Evolutionary conservation across 2,329 filamentous ascomycete species (phyloP), one percentile per base, ranked within the genome.

Genomic region (Penicillium sp.): DNA sequence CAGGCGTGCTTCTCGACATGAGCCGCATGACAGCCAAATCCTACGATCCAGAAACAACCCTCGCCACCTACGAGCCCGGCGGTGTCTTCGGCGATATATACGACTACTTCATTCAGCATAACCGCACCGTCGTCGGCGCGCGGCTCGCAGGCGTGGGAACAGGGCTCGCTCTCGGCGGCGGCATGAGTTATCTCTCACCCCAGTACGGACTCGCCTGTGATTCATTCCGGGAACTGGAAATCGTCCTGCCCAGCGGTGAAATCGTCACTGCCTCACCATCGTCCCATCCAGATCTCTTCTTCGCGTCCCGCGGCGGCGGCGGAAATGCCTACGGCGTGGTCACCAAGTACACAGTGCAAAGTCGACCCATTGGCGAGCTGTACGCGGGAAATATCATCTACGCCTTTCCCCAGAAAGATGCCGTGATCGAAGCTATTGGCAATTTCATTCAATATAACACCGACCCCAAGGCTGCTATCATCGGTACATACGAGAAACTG

Each of bases 401-500:
- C 37, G 38, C 66, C 16, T 68, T 71, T 14, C 63, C 70, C 2
- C 71, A 75, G 13, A 68, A 64, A 19, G 65, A 70, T 26, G 60
- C 62, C 6, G 67, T 74, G 5, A 64, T 72, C 35, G 60, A 68
- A 7, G 74, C 74, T 0, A 71, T 73, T 42, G 61, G 61, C 13
- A 63, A 74, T 54, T 76, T 76, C 52, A 70, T 71, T 30, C 45
- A 62, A 37, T 72, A 75, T 59, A 76, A 76, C 61, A 70, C 60
- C 13, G 73, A 76, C 26, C 69, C 74, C 1, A 76, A 75, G 57
- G 74, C 74, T 6, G 65, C 68, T 33, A 72, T 76, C 49, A 70
- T 76, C 58, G 71, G 70, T 3, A 76, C 73, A 1, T 75, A 74
- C 57, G 67, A 76, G 58, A 74, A 73, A 53, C 46, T 76, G 2